Percentiles rank a stretch among this genome's conserved stretches.
Conservation (phyloP, 2,329 filamentous ascomycete species). For the Hortaea sp. region DNA sequence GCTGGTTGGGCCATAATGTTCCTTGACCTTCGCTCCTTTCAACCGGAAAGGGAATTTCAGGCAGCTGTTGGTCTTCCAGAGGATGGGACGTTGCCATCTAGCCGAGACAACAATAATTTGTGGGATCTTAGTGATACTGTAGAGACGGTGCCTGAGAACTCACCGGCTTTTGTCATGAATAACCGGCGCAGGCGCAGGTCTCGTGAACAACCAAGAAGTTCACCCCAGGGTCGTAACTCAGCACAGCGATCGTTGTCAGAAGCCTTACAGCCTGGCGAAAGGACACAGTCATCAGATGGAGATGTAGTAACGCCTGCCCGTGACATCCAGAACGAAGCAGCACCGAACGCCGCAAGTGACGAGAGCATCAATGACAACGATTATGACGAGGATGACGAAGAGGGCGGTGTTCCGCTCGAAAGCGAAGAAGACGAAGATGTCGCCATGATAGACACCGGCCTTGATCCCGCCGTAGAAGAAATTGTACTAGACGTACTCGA, state of each 20-base stretch:
- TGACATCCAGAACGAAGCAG: background rate
- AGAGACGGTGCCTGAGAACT: constrained; percentile 11
- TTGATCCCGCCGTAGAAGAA: background rate
- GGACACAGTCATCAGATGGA: background rate
- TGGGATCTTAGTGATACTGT: constrained; percentile 24
- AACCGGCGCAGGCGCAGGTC: background rate
- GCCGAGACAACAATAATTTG: constrained; percentile 6
- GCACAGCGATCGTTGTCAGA: background rate
- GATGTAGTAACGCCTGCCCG: background rate
- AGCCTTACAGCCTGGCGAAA: background rate
- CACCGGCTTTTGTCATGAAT: constrained; percentile 4
- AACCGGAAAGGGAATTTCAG: constrained; percentile 10
- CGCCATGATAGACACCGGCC: background rate
- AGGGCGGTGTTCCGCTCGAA: background rate
- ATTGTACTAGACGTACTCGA: background rate
- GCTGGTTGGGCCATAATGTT: constrained; percentile 29
- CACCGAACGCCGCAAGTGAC: background rate
- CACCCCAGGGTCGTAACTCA: background rate
- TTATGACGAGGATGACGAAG: background rate
- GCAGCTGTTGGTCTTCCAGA: constrained; percentile 17
- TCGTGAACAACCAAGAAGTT: background rate
- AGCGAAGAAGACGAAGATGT: background rate
- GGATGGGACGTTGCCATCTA: constrained; percentile 11
- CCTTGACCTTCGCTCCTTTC: constrained; percentile 27
- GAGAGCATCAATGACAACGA: background rate